phyloP scores from a whole-genome alignment of 2,329 filamentous ascomycete species.

The Gnomoniopsis sp. region DNA sequence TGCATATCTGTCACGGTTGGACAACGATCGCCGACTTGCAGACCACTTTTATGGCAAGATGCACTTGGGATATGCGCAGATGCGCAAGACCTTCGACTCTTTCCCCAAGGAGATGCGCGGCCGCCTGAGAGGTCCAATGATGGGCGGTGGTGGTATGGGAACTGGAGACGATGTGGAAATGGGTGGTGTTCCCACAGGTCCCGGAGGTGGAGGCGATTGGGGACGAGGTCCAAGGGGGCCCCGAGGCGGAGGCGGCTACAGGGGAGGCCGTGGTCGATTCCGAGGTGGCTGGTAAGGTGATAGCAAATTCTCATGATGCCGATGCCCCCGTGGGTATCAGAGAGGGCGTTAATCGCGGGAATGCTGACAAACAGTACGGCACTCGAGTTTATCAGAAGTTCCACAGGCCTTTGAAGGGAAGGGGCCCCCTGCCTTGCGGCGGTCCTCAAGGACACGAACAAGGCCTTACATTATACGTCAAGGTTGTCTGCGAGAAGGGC shows the following conservation, averaged over 20 bases:
- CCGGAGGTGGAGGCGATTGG: conserved; percentile 38
- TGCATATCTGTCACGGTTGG: conserved; percentile 85
- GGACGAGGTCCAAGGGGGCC: conserved; percentile 46
- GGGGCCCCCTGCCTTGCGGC: no score
- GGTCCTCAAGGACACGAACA: no score
- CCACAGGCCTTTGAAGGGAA: no score
- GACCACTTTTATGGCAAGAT: conserved; percentile 99
- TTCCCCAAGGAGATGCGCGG: conserved; percentile 84
- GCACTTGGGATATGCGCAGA: conserved; percentile 96
- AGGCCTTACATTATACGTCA: no score
- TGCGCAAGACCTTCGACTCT: conserved; percentile 89
- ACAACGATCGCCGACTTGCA: conserved; percentile 89
- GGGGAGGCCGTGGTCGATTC: conserved; percentile 37
- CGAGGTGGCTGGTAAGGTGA: conserved; percentile 44
- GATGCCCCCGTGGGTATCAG: not conserved
- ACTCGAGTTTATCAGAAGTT: no score
- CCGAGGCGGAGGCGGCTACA: conserved; percentile 44
- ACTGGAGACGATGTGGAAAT: conserved; percentile 35
- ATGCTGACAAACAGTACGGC: no score
- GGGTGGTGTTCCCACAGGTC: conserved; percentile 42
- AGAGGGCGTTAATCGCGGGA: no score
- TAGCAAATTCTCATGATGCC: not conserved
- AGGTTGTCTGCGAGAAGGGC: no score
- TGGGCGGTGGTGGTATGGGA: conserved; percentile 39
- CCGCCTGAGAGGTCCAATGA: conserved; percentile 56